Percentiles rank a stretch among this genome's conserved stretches.
These are phyloP conservation scores for Fusarium oligoseptatum DNA, from an alignment of 2,329 filamentous ascomycete species.

Conservation along the genomic window DNA sequence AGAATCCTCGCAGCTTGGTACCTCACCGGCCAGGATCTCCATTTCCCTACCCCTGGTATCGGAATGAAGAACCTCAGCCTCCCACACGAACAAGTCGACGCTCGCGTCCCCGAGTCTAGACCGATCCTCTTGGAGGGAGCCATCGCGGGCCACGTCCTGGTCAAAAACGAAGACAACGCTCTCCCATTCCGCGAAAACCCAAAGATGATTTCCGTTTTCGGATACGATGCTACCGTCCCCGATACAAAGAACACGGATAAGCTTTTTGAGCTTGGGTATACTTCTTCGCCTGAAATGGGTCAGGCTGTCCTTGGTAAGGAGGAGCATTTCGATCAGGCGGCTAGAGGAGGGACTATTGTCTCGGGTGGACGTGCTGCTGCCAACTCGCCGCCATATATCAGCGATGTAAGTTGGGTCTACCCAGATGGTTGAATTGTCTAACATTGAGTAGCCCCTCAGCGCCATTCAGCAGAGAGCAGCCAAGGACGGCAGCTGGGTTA, in stretches of 20 bases:
- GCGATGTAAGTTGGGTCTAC: slow-evolving; percentile 52
- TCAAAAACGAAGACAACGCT: slow-evolving; percentile 77
- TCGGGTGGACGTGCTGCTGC: slow-evolving; percentile 66
- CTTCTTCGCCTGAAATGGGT: slow-evolving; percentile 60
- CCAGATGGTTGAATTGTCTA: not conserved
- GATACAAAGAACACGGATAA: slow-evolving; percentile 63
- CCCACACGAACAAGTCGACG: slow-evolving; percentile 62
- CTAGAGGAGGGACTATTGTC: slow-evolving; percentile 65
- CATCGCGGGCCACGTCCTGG: slow-evolving; percentile 73
- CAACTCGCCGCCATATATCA: slow-evolving; percentile 63
- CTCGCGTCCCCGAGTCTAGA: slow-evolving; percentile 60
- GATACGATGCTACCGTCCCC: slow-evolving; percentile 72
- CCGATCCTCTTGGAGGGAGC: slow-evolving; percentile 64
- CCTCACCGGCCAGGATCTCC: slow-evolving; percentile 58
- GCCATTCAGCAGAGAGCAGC: slow-evolving; percentile 67
- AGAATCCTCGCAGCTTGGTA: slow-evolving; percentile 39
- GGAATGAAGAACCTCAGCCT: slow-evolving; percentile 72
- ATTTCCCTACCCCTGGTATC: slow-evolving; percentile 60
- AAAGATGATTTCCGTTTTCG: slow-evolving; percentile 69
- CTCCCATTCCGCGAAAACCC: slow-evolving; percentile 73
- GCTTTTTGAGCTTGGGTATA: slow-evolving; percentile 61
- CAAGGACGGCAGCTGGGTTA: slow-evolving; percentile 68
- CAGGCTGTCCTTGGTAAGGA: slow-evolving; percentile 59
- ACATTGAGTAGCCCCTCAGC: slow-evolving; percentile 26
- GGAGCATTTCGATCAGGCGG: slow-evolving; percentile 62